phyloP scores from a whole-genome alignment of 148 eudicot genomes.

The Silene uniflora region DNA sequence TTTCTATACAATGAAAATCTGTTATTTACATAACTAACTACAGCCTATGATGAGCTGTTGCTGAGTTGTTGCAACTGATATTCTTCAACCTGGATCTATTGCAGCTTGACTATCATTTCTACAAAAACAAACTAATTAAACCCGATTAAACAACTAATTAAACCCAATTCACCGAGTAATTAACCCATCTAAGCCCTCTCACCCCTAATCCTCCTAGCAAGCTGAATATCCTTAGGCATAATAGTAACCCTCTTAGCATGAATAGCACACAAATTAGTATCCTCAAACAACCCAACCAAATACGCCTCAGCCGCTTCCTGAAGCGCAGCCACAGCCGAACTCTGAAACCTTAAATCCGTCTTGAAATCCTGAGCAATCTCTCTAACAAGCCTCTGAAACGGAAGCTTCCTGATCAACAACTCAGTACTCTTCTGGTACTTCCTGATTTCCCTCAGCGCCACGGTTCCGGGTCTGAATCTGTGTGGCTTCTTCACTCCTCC shows the following conservation, averaged over 20 bases:
- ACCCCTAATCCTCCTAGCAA: conserved; percentile 2
- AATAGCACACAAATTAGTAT: not conserved
- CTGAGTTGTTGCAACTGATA: too few species aligned
- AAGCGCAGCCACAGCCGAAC: conserved; percentile 33
- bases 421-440: conserved; percentile 12
- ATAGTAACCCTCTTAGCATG: not conserved
- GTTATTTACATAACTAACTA: too few species aligned
- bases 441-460: conserved; percentile 29
- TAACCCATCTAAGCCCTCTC: not conserved
- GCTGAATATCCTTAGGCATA: conserved; percentile 7
- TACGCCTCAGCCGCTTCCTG: conserved; percentile 30
- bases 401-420: not conserved
- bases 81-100: too few species aligned
- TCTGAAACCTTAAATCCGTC: conserved; percentile 34
- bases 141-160: not conserved
- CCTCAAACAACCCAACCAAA: not conserved
- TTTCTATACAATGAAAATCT: too few species aligned
- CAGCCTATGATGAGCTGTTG: too few species aligned
- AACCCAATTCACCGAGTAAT: not conserved
- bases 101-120: too few species aligned
- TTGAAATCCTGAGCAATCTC: conserved; percentile 39
- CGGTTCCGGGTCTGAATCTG: conserved; percentile 33
- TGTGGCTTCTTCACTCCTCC: conserved; percentile 40
- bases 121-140: not conserved
- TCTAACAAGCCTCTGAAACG: conserved; percentile 8